Conservation (phyloP, 768 basidiomycete genomes). For the Leucosporidium yakuticum region DNA sequence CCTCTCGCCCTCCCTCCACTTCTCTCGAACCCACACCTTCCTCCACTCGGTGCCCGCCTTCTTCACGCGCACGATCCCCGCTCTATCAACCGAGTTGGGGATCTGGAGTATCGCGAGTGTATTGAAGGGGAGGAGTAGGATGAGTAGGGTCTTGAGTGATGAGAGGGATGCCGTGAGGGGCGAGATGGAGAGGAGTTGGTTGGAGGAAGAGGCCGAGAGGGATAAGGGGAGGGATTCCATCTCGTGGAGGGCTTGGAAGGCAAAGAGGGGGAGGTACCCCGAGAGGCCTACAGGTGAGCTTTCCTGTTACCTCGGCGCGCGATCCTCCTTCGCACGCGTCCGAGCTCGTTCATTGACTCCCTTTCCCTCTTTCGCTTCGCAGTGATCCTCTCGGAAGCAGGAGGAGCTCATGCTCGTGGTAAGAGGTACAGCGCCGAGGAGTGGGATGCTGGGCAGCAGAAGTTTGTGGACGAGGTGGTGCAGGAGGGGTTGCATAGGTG, state of each 20-base stretch:
- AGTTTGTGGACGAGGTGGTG: constrained; percentile 26
- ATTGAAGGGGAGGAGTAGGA: constrained; percentile 13
- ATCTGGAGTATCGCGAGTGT: constrained; percentile 10
- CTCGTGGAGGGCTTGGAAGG: constrained; percentile 27
- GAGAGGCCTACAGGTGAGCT: constrained; percentile 19
- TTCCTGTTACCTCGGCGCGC: too few species aligned
- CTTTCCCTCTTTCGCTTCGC: too few species aligned
- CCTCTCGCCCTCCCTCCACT: constrained; percentile 11
- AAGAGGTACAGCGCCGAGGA: background rate
- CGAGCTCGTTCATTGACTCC: too few species aligned
- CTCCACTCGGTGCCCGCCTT: constrained; percentile 13
- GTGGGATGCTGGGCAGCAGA: constrained; percentile 9
- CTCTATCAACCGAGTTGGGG: constrained; percentile 16
- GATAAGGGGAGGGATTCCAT: constrained; percentile 11
- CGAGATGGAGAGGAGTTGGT: constrained; percentile 17
- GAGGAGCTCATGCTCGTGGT: background rate
- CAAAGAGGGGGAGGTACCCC: constrained; percentile 21
- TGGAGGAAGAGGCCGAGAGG: constrained; percentile 25
- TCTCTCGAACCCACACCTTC: background rate
- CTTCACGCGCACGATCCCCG: constrained; percentile 13
- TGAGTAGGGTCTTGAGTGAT: constrained; percentile 11
- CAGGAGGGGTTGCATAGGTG: constrained; percentile 23
- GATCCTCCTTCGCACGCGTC: too few species aligned
- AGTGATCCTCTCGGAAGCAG: constrained; percentile 2
- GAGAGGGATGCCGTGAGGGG: constrained; percentile 16